Conservation (phyloP, 495 filamentous ascomycete genomes). For the Neurospora sp. region DNA sequence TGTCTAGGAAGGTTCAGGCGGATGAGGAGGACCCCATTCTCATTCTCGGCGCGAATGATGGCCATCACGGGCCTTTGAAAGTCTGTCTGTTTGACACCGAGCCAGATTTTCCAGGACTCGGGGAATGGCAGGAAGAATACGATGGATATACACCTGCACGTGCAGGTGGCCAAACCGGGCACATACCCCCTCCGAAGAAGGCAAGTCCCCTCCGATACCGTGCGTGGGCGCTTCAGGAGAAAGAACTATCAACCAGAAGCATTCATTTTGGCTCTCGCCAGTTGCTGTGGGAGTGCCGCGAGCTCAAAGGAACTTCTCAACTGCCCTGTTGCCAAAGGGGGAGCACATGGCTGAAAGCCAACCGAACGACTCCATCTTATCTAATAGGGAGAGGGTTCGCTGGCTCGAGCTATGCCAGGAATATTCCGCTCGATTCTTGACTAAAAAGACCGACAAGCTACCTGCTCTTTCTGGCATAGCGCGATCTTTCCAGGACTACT, state of each 20-base stretch:
- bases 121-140: no score
- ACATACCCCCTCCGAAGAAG: no score
- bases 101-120: no score
- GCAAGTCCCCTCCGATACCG: neutral
- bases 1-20: neutral
- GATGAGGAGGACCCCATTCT: neutral
- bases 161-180: no score
- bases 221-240: neutral
- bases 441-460: neutral
- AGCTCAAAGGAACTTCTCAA: neutral
- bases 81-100: no score
- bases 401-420: fast-evolving
- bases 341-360: no score
- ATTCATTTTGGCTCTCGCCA: neutral
- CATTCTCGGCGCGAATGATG: neutral
- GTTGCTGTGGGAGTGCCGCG: neutral
- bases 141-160: no score
- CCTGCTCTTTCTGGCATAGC: neutral
- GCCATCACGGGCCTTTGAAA: neutral
- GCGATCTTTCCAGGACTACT: neutral
- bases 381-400: fast-evolving
- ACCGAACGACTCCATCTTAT: no score
- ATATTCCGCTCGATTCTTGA: fast-evolving
- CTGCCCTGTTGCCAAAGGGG: no score
- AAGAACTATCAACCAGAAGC: neutral